These are phyloP conservation scores for Lactarius vividus DNA, from an alignment of 768 basidiomycete genomes.

Conservation along the genomic window DNA sequence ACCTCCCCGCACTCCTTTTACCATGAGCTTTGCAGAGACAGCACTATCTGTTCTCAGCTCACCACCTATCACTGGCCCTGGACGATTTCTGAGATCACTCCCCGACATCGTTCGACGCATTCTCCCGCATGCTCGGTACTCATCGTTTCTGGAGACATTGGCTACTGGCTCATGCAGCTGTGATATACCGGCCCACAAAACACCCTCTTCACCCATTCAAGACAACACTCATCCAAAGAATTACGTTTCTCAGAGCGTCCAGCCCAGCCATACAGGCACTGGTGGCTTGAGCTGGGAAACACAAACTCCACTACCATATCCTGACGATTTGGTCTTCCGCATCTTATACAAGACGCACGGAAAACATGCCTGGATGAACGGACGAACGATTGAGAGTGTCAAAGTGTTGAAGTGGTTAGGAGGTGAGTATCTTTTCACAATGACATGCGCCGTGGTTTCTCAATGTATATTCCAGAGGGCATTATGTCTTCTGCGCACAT, in stretches of 20 bases:
- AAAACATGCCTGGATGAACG: conserved; percentile 23
- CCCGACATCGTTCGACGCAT: conserved; percentile 19
- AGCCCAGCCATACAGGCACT: background rate
- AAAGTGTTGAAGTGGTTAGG: conserved; percentile 21
- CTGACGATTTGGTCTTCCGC: conserved; percentile 19
- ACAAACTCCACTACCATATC: background rate
- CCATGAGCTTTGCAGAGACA: conserved; percentile 13
- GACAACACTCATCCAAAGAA: background rate
- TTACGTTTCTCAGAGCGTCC: background rate
- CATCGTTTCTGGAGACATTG: conserved; percentile 19
- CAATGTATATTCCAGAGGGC: conserved; percentile 15
- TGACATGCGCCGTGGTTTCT: background rate
- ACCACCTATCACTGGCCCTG: conserved; percentile 2
- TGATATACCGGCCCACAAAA: conserved; percentile 5
- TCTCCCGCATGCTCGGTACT: conserved; percentile 21
- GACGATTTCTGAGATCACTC: conserved; percentile 9
- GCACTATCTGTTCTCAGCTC: conserved; percentile 14
- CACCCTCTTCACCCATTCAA: conserved; percentile 1
- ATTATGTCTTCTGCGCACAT: conserved; percentile 24
- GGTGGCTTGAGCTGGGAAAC: background rate
- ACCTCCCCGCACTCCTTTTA: background rate
- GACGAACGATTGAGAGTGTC: conserved; percentile 17
- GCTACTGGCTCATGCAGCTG: background rate
- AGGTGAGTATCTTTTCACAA: conserved; percentile 1
- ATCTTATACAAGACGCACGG: conserved; percentile 24